phyloP scores from a whole-genome alignment of 352 stramenopile species.

The Phytophthora citrophthora region DNA sequence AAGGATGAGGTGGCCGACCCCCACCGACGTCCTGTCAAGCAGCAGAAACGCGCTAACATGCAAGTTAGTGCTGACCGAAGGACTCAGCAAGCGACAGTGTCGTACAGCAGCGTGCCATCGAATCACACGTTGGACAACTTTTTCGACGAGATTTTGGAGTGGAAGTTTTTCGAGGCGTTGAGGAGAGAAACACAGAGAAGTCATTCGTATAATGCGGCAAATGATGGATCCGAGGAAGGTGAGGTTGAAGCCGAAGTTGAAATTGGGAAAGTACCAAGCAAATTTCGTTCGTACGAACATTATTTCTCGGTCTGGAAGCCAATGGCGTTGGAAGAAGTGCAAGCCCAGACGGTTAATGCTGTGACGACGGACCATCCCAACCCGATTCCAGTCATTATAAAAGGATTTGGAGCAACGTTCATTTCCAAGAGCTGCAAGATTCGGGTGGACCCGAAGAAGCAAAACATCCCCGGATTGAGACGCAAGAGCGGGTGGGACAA shows the following conservation, averaged over 20 bases:
- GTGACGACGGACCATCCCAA: slow-evolving; percentile 69
- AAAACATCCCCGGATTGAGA: slow-evolving; percentile 23
- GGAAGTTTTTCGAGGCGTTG: slow-evolving; percentile 76
- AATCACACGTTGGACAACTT: slow-evolving; percentile 82
- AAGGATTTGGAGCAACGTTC: slow-evolving; percentile 59
- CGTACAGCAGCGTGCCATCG: slow-evolving; percentile 32
- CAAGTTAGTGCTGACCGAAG: slow-evolving; percentile 33
- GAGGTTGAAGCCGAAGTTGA: slow-evolving; percentile 70
- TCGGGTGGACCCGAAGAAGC: slow-evolving; percentile 68
- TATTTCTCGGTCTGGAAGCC: slow-evolving; percentile 92
- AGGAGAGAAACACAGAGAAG: slow-evolving; percentile 62
- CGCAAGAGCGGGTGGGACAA: slow-evolving; percentile 37
- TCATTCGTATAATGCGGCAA: slow-evolving; percentile 51
- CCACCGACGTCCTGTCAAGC: slow-evolving; percentile 77
- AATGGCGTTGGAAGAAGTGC: slow-evolving; percentile 86
- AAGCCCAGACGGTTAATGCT: slow-evolving; percentile 84
- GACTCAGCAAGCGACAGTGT: slow-evolving; percentile 10
- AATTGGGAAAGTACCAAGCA: slow-evolving; percentile 76
- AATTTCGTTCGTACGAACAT: slow-evolving; percentile 87
- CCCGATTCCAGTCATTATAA: slow-evolving; percentile 54
- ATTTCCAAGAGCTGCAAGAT: slow-evolving; percentile 74
- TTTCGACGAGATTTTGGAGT: slow-evolving; percentile 86
- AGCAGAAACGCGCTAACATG: slow-evolving; percentile 53
- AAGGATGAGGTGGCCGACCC: slow-evolving; percentile 47
- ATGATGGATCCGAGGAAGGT: slow-evolving; percentile 78